phyloP scores from a whole-genome alignment of 208 protist genomes.

The Crithidia fasciculata region DNA sequence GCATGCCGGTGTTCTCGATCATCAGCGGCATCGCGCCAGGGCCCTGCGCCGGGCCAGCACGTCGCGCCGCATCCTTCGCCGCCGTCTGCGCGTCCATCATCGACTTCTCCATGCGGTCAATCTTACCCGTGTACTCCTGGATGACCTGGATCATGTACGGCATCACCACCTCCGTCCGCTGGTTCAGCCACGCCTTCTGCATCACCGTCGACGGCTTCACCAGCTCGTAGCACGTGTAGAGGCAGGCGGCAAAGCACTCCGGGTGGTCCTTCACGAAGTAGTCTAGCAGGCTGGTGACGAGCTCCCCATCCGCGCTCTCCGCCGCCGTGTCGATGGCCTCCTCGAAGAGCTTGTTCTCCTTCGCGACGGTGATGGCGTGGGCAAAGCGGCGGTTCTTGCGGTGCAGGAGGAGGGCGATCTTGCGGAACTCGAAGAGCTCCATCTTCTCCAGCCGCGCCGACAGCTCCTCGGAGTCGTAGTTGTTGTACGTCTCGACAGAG shows the following conservation, averaged over 20 bases:
- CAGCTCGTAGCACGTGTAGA: constrained; percentile 99
- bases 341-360: constrained; percentile 98
- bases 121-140: constrained; percentile 92
- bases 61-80: constrained; percentile 82
- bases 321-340: constrained; percentile 99
- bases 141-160: constrained; percentile 99
- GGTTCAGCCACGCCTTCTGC: constrained; percentile 98
- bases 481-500: constrained; percentile 96
- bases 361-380: constrained; percentile 96
- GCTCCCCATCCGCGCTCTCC: constrained; percentile 87
- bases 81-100: constrained; percentile 85
- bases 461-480: constrained; percentile 98
- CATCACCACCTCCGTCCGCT: constrained; percentile 98
- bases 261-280: constrained; percentile 97
- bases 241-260: constrained; percentile 95
- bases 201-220: constrained; percentile 95
- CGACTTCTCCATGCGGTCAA: constrained; percentile 84
- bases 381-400: constrained; percentile 91
- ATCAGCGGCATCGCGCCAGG: constrained; percentile 55
- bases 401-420: constrained; percentile 98
- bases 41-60: constrained; percentile 54
- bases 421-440: constrained; percentile 99
- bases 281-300: constrained; percentile 96
- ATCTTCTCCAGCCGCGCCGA: constrained; percentile 97
- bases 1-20: constrained; percentile 65